Evolutionary conservation across 169 alveolate species (phyloP), one percentile per base, ranked within the genome.

Genomic region (Eimeria tenella): DNA sequence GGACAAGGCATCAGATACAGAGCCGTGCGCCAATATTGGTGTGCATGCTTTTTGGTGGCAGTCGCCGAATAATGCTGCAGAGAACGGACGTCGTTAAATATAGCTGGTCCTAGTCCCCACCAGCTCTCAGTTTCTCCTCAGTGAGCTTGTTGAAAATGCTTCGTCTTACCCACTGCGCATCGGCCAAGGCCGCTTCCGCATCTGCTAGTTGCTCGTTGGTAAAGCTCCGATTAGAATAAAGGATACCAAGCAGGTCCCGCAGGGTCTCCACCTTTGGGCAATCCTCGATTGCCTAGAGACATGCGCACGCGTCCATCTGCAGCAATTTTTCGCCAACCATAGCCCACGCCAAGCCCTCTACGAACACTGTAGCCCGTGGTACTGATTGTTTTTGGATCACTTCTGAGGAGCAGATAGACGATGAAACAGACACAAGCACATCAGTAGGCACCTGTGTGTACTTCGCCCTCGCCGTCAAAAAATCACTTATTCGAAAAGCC

Each of bases 261-360:
- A 74, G 74, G 8, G 75, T 74, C 56, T n/a, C 75, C 90, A 58
- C 90, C 56, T 58, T 55, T 8, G 90, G 90, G 90, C 90, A 82
- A 17, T 55, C 90, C 58, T 82, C 90, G 68, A 82, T 82, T 15
- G 90, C 90, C 90, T 82, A 74, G 52, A 56, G 42, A 82, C 55
- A 82, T 65, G 63, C 52, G 6, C 82, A 71, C 9, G 11, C 13
- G 23, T 21, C 82, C 15, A 5, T 15, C 82, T 21, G 55, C 82
- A 52, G 10, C 56, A 7, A 31, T 13, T 55, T 21, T 6, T 25
- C 82, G 49, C 58, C 58, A 4, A n/a, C n/a, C 42, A 31, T 31
- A 31, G 42, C 42, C 42, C 42, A 31, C 42, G 2, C 42, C 42
- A 31, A 31, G 42, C 42, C 42, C 42, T 31, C 42, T 31, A 31